Evolutionary conservation across 805 yeast genomes (phyloP), one percentile per base, ranked within the genome.

Genomic region (Wickerhamiella dianesei): DNA sequence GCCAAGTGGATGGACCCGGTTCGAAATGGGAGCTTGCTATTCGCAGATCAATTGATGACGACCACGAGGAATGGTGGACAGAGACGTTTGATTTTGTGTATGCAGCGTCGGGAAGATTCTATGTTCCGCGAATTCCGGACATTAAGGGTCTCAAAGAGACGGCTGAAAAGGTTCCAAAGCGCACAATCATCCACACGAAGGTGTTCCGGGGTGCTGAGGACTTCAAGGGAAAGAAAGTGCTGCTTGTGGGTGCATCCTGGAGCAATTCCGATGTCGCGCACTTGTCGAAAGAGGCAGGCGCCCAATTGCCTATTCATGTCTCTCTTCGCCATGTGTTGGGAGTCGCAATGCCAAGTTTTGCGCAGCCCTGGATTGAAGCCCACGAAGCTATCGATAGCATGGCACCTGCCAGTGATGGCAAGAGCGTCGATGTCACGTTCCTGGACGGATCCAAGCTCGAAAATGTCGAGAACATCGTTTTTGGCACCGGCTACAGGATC

Each of bases 171-270:
- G 25, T 36, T 4, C 64, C 59, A 25, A 48, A 56, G 39, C 67
- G 69, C 18, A 45, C 52, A 5, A 43, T 58, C 12, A 41, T 63
- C 17, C 69, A 64, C 47, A 55, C 63, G 4, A 58, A 65, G 21
- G 53, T 53, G 16, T 64, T 65, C 64, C 58, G 65, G 40, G 52
- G 50, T 13, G 52, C 49, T 6, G 49, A 50, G 35, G 57, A 51
- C 21, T 49, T 53, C 35, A 48, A 37, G 32, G 58, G 52, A 32
- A 63, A 65, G 47, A 49, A 48, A 6, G 54, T 63, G 2, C 61
- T 62, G 14, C 54, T 65, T 1, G 53, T 66, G 17, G 70, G 71
- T 2, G 56, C 51, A 13, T 45, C 49, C 12, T 51, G 48, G 49
- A 51, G 54, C 43, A 49, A 43, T 42, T 44, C 49, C 18, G 54